Evolutionary conservation across 306 rosid species (phyloP).

Genomic region (Pyrus betulifolia): DNA sequence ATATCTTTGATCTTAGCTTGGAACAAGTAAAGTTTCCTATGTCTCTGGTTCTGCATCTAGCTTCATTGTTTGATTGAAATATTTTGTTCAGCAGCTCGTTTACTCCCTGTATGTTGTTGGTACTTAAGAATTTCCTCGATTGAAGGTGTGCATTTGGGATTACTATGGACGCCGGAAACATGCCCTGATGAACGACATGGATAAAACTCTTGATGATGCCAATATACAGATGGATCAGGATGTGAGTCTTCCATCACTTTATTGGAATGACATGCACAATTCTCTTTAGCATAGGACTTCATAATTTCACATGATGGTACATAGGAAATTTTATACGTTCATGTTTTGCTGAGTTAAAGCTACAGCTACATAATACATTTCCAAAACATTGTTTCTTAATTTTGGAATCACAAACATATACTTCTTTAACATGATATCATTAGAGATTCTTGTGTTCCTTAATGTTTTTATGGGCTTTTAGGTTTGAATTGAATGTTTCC

Average conservation of each 20-base stretch:
- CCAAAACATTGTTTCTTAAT: neutral
- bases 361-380: neutral
- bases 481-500: neutral
- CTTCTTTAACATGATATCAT: neutral
- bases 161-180: constrained; percentile 75
- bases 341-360: neutral
- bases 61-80: neutral
- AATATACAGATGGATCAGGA: constrained; percentile 98
- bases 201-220: constrained; percentile 93
- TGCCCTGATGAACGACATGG: constrained; percentile 93
- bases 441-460: neutral
- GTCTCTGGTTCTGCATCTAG: constrained; percentile 4
- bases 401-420: neutral
- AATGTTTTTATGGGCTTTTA: neutral
- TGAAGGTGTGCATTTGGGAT: constrained; percentile 92
- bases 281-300: neutral
- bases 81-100: constrained; percentile 6
- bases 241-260: constrained; percentile 39
- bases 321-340: neutral
- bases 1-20: constrained; percentile 71
- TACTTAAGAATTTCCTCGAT: constrained; percentile 8
- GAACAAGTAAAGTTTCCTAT: constrained; percentile 62
- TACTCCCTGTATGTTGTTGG: constrained; percentile 1
- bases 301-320: neutral
- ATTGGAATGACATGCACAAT: neutral